These are phyloP conservation scores for Schizosaccharomyces osmophilus DNA, from an alignment of 805 yeast species.

Conservation along the genomic window DNA sequence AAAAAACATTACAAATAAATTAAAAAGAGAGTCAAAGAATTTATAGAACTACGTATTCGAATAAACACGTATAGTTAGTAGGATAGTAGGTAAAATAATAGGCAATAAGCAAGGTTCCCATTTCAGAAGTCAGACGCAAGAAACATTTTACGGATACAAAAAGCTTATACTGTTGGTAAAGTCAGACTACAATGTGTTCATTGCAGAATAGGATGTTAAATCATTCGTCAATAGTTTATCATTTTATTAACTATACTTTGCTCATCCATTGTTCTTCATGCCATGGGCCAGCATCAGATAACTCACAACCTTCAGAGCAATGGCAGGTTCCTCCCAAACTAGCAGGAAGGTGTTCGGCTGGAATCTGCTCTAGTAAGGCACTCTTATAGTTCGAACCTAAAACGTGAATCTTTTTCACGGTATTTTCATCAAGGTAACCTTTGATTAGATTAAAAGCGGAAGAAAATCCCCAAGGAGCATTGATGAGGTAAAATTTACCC, in stretches of 20 bases:
- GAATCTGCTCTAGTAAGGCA: slow-evolving; percentile 76
- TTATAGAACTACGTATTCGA: too few species aligned
- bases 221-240: too few species aligned
- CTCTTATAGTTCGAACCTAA: slow-evolving; percentile 54
- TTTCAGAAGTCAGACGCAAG: too few species aligned
- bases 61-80: too few species aligned
- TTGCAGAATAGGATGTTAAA: too few species aligned
- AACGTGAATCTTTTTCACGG: slow-evolving; percentile 82
- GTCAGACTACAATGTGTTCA: too few species aligned
- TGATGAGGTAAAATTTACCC: slow-evolving; percentile 69
- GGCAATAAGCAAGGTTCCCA: too few species aligned
- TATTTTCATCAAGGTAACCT: slow-evolving; percentile 90
- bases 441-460: slow-evolving; percentile 79
- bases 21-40: too few species aligned
- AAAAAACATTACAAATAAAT: too few species aligned
- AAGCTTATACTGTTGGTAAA: too few species aligned
- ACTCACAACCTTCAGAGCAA: slow-evolving; percentile 50
- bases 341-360: slow-evolving; percentile 70
- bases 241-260: not conserved
- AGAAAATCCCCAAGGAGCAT: slow-evolving; percentile 93
- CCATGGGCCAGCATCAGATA: slow-evolving; percentile 94
- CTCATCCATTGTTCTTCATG: slow-evolving; percentile 72
- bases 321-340: slow-evolving; percentile 73
- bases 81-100: too few species aligned
- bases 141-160: too few species aligned